Evolutionary conservation across 163 green algal species (phyloP).

Genomic region (Coccomyxa subellipsoidea): DNA sequence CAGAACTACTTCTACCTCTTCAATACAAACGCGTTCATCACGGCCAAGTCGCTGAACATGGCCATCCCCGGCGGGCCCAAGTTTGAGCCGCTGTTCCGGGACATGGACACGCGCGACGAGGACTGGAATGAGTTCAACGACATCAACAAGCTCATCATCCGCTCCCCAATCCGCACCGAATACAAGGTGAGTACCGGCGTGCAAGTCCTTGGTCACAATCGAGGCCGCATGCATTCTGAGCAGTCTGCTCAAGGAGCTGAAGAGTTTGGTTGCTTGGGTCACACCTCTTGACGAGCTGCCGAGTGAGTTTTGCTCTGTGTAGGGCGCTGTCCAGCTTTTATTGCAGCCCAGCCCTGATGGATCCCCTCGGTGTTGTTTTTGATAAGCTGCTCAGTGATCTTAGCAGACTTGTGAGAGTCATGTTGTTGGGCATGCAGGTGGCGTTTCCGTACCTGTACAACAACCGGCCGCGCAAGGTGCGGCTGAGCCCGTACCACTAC

Average conservation of each 20-base stretch:
- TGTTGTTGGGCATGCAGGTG: too few relatives aligned
- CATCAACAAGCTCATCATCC: constrained; percentile 99
- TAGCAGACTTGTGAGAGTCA: neutral
- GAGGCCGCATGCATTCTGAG: too few relatives aligned
- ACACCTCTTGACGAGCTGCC: too few relatives aligned
- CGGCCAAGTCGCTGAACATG: constrained; percentile 96
- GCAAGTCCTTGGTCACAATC: too few relatives aligned
- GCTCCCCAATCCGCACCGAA: constrained; percentile 94
- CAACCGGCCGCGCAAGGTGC: constrained; percentile 93
- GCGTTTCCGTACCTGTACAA: constrained; percentile 99
- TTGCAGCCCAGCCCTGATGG: too few relatives aligned
- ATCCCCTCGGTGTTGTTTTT: neutral
- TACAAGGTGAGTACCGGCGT: constrained; percentile 89
- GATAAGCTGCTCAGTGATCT: neutral
- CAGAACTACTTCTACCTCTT: constrained; percentile 99
- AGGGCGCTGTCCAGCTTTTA: too few relatives aligned
- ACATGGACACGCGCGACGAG: constrained; percentile 77
- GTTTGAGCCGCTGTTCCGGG: constrained; percentile 97
- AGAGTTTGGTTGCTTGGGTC: too few relatives aligned
- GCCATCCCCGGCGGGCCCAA: constrained; percentile 98
- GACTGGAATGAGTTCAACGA: constrained; percentile 99
- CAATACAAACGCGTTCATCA: constrained; percentile 84
- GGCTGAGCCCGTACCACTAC: constrained; percentile 86
- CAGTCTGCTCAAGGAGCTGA: too few relatives aligned
- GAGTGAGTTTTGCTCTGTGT: too few relatives aligned